Conservation (phyloP, 345 rosid genomes). For the Eucalyptus curtisii region DNA sequence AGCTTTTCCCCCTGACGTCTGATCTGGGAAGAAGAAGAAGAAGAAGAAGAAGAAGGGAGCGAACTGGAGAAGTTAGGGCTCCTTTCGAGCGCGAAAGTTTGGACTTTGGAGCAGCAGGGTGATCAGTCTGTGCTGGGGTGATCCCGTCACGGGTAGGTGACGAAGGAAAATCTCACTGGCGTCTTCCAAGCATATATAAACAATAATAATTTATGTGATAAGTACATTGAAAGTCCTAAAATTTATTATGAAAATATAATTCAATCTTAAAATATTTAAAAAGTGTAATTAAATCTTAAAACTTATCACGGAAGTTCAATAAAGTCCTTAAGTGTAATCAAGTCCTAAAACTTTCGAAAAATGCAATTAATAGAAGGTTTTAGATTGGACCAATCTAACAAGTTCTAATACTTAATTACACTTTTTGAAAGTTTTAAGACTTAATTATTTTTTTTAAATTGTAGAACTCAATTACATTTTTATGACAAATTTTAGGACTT, state of each 20-base stretch:
- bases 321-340: no score
- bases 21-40: neutral
- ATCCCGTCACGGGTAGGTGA: neutral
- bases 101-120: neutral
- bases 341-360: no score
- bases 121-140: neutral
- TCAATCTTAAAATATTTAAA: fast-evolving
- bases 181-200: neutral
- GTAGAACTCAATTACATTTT: neutral
- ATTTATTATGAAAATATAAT: neutral
- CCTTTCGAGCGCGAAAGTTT: neutral
- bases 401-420: no score
- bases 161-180: neutral
- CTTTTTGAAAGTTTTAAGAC: no score
- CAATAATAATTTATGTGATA: neutral
- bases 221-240: fast-evolving
- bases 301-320: fast-evolving
- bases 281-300: no score
- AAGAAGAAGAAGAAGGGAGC: neutral
- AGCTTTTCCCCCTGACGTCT: neutral
- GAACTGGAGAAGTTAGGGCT: neutral
- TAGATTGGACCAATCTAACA: fast-evolving
- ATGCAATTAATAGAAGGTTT: neutral
- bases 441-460: no score
- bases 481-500: no score